These are phyloP conservation scores for Aphanomyces stellatus DNA, from an alignment of 352 stramenopile species.

Conservation along the genomic window DNA sequence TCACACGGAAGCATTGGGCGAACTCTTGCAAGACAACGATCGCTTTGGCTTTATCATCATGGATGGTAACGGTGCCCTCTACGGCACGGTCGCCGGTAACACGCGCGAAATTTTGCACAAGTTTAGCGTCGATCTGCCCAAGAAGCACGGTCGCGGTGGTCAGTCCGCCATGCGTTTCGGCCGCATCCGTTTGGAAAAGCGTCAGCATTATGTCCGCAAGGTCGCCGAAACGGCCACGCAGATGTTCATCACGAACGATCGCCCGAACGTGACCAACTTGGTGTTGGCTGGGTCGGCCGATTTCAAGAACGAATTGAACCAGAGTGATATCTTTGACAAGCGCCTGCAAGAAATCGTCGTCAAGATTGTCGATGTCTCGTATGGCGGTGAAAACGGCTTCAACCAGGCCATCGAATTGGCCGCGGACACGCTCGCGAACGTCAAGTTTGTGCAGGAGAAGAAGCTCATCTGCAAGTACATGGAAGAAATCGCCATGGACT, in stretches of 20 bases:
- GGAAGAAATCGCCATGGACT: slow-evolving; percentile 98
- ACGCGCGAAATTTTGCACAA: slow-evolving; percentile 91
- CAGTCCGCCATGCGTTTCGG: slow-evolving; percentile 99
- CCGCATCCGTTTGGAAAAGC: slow-evolving; percentile 98
- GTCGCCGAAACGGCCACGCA: slow-evolving; percentile 97
- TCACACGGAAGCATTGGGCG: slow-evolving; percentile 97
- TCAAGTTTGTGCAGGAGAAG: slow-evolving; percentile 99
- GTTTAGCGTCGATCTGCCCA: slow-evolving; percentile 97
- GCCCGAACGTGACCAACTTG: slow-evolving; percentile 95
- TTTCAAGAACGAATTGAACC: slow-evolving; percentile 98
- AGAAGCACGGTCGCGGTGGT: slow-evolving; percentile 99
- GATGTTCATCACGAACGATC: slow-evolving; percentile 98
- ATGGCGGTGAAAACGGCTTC: slow-evolving; percentile 99
- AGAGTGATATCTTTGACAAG: slow-evolving; percentile 96
- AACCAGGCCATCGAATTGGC: slow-evolving; percentile 99
- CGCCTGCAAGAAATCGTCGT: slow-evolving; percentile 93
- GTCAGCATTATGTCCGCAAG: slow-evolving; percentile 99
- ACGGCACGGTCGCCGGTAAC: slow-evolving; percentile 94
- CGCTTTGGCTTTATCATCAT: slow-evolving; percentile 99
- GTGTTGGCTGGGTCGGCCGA: slow-evolving; percentile 98
- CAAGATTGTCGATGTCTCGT: slow-evolving; percentile 99
- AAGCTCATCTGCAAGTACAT: slow-evolving; percentile 99
- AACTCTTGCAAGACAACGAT: slow-evolving; percentile 98
- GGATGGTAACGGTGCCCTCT: slow-evolving; percentile 98
- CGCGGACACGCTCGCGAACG: slow-evolving; percentile 95